Evolutionary conservation across 768 basidiomycete species (phyloP), one percentile per base, ranked within the genome.

Genomic region (Clavulina sp.): DNA sequence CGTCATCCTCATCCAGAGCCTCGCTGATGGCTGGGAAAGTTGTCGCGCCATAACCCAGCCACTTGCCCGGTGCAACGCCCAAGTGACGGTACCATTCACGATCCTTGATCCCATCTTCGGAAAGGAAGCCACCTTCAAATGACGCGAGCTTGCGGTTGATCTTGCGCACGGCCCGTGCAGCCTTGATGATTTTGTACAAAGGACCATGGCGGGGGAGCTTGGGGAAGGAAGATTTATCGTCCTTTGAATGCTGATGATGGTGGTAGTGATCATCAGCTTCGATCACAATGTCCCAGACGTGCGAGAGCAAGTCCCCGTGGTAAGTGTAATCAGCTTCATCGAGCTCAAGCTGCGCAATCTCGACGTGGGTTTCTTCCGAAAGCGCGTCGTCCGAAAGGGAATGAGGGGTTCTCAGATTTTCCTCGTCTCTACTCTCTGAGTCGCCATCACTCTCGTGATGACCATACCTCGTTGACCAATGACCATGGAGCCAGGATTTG

Each of bases 1-100:
- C 51, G 46, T 61, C 54, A 6, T 50, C 3, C 33, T 60, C 58
- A 5, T 63, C 50, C 50, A 65, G 54, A 3, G 60, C 56, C 43
- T 65, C 64, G 1, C 61, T 59, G 4, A 65, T 21, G 21, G 41
- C 57, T 0, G 63, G 64, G 40, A 64, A 57, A 2, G 60, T 61
- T 3, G 60, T 63, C 4, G 60, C 58, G 1, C 63, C 62, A 48
- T 41, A 29, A 9, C n/a, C 34, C 36, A 81, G 76, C 77, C 81
- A 81, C 63, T 84, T 80, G 34, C 87, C 88, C 29, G 89, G 88
- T 2, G 88, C 85, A 40, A 88, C 84, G 46, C 74, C 87, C 16
- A 88, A 71, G 64, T 89, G 81, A 16, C 43, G 77, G 62, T 83
- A 93, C 88, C 88, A 92, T 61, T 85, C 81, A 19, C 65, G 41